Percentiles rank a stretch among this genome's conserved stretches.
Evolutionary conservation across 768 basidiomycete species (phyloP).

Genomic region (Leccinum barrowsii): DNA sequence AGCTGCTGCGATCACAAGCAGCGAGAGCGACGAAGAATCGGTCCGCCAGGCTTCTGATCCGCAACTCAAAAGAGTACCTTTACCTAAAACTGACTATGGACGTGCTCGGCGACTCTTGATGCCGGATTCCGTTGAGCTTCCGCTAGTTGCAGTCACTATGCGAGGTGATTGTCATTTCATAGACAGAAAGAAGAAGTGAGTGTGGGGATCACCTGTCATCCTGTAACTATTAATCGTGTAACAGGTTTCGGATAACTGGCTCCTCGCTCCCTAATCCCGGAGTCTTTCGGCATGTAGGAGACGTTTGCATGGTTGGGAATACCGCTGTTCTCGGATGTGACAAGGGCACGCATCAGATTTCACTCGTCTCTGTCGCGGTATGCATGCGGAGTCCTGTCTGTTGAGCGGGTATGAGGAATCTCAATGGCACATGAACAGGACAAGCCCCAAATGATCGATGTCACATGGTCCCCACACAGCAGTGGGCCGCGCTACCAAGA

Average conservation of each 20-base stretch:
- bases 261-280: slow-evolving; percentile 38
- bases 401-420: slow-evolving; percentile 21
- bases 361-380: slow-evolving; percentile 36
- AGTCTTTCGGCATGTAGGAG: slow-evolving; percentile 40
- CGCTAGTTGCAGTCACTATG: slow-evolving; percentile 45
- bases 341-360: slow-evolving; percentile 40
- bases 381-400: slow-evolving; percentile 26
- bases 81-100: slow-evolving; percentile 33
- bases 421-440: slow-evolving; percentile 27
- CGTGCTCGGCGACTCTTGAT: slow-evolving; percentile 32
- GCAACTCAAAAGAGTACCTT: slow-evolving; percentile 25
- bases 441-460: slow-evolving; percentile 30
- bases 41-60: slow-evolving; percentile 16
- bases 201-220: slow-evolving; percentile 1
- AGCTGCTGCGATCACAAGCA: slow-evolving; percentile 13
- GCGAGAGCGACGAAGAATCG: slow-evolving; percentile 13
- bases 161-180: slow-evolving; percentile 44
- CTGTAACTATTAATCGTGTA: slow-evolving; percentile 13
- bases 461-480: slow-evolving; percentile 33
- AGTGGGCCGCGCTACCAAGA: slow-evolving; percentile 23
- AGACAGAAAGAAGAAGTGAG: slow-evolving; percentile 31
- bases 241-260: slow-evolving; percentile 34
- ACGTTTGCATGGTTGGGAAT: slow-evolving; percentile 42
- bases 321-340: slow-evolving; percentile 43
- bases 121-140: slow-evolving; percentile 27